These are phyloP conservation scores for Hydnomerulius pinastri DNA, from an alignment of 768 basidiomycete genomes.

Conservation along the genomic window DNA sequence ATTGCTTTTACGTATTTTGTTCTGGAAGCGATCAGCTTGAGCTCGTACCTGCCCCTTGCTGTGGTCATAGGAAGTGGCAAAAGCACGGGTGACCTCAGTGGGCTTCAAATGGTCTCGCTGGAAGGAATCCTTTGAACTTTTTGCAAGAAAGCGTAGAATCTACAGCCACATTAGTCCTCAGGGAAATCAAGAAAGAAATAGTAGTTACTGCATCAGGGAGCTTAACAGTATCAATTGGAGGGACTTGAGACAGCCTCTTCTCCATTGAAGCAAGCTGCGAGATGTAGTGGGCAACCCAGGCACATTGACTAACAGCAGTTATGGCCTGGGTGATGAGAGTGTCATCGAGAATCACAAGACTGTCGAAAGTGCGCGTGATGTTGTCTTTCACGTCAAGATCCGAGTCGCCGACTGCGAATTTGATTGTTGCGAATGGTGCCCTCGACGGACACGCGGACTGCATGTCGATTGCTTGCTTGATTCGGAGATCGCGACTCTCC, in stretches of 20 bases:
- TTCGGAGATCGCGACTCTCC: slow-evolving; percentile 34
- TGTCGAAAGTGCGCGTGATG: slow-evolving; percentile 14
- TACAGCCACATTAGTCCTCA: slow-evolving; percentile 8
- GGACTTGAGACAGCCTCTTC: slow-evolving; percentile 20
- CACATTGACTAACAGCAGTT: slow-evolving; percentile 29
- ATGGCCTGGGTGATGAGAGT: not conserved
- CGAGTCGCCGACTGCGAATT: slow-evolving; percentile 11
- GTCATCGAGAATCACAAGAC: not conserved
- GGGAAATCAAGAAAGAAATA: not conserved
- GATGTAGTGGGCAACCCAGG: slow-evolving; percentile 34
- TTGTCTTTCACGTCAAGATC: slow-evolving; percentile 15
- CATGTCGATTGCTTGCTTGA: slow-evolving; percentile 34
- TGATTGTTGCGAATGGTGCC: slow-evolving; percentile 19
- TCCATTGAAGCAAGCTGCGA: slow-evolving; percentile 25
- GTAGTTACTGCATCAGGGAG: slow-evolving; percentile 20
- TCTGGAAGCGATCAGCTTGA: slow-evolving; percentile 30
- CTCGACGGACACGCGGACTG: slow-evolving; percentile 23
- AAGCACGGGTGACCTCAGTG: slow-evolving; percentile 20
- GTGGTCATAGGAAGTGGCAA: slow-evolving; percentile 13
- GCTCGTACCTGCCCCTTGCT: slow-evolving; percentile 17
- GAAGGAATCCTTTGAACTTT: slow-evolving; percentile 24
- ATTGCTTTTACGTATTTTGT: slow-evolving; percentile 30
- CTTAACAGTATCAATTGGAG: slow-evolving; percentile 28
- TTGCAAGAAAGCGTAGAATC: slow-evolving; percentile 30
- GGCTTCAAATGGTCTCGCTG: slow-evolving; percentile 32